Evolutionary conservation across 1,139 yeast species (phyloP), one percentile per base, ranked within the genome.

Genomic region (Meyerozyma sp.): DNA sequence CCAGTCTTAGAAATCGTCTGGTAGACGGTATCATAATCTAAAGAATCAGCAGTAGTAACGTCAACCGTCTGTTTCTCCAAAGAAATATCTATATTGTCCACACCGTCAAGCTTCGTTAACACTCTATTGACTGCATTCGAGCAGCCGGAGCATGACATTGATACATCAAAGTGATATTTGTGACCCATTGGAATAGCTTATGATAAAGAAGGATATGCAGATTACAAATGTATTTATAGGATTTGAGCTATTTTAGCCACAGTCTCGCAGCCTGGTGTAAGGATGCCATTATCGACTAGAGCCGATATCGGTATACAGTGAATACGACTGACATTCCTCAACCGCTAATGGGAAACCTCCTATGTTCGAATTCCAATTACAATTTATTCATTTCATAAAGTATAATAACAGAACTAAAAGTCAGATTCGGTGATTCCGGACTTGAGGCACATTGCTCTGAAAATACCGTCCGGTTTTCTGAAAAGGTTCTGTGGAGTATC

Each of bases 1-100:
- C 98, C 98, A 1, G 98, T 90, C 72, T 91, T 93, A 50, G 84
- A 73, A 54, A 93, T 91, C 45, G 90, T 81, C 44, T 76, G 82
- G 48, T 84, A 72, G 21, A 93, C 93, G 2, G 84, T 78, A 42
- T 90, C 95, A 59, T 86, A 89, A 44, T 78, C 76, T 35, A 85
- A 63, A 3, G 63, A 54, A 29, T 68, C 66, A 13, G 65, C 68
- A 8, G 96, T 80, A 49, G 71, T 70, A 39, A 93, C 96, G 55
- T 83, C 84, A 21, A 93, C 98, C 1, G 84, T 68, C 69, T 93
- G 98, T 32, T 79, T 68, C 44, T 85, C 94, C 42, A 93, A 74
- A 3, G 95, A 84, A 48, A 90, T 82, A 45, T 85, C 84, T 30
- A 83, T 72, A 35, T 75, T 69, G 38, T 82, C 74, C 41, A 91